Evolutionary conservation across 495 filamentous ascomycete genomes (phyloP).

Genomic region (Podospora anserina): DNA sequence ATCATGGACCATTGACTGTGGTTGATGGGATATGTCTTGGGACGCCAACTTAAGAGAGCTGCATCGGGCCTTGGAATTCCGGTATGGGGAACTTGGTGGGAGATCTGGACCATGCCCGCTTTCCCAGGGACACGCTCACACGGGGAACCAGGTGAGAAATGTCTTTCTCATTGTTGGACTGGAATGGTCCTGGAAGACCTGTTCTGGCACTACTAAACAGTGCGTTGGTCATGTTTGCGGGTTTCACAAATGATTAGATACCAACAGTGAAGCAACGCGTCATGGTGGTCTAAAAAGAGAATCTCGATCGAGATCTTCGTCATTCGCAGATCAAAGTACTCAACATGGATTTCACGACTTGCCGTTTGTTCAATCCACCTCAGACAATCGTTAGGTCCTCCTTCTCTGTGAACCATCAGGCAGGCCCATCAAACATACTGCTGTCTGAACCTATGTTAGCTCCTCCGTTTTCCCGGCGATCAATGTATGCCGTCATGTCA

Average conservation of each 20-base stretch:
- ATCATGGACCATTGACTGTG: neutral
- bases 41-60: too few species aligned
- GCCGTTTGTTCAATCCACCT: neutral
- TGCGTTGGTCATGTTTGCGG: neutral
- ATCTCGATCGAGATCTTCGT: neutral
- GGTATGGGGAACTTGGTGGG: too few species aligned
- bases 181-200: neutral
- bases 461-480: neutral
- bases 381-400: neutral
- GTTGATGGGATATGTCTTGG: too few species aligned
- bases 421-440: neutral
- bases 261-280: neutral
- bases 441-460: neutral
- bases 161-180: neutral
- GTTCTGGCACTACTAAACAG: neutral
- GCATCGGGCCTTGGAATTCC: too few species aligned
- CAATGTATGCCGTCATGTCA: neutral
- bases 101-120: too few species aligned
- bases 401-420: neutral
- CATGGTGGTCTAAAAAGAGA: neutral
- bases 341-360: neutral
- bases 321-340: too few species aligned
- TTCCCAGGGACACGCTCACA: too few species aligned
- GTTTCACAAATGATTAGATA: neutral
- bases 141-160: neutral